Base-by-base conservation (phyloP, 148 eudicot genomes). In the Camellia granthamiana region DNA sequence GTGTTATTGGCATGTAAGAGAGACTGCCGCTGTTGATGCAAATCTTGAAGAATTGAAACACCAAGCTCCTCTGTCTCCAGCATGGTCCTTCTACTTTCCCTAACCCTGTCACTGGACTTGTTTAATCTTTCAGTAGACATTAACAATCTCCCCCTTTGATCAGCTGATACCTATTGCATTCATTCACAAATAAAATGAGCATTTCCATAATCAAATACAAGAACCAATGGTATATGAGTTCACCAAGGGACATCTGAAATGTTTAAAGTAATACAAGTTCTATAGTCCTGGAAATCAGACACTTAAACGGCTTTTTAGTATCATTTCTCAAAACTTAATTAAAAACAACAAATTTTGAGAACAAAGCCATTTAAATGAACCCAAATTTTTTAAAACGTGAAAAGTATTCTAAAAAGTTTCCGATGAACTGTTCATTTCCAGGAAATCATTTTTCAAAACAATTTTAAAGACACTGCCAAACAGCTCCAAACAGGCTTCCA, bases 21-120 rank as follows among this genome's bases (percentile, higher is more conserved):
- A 78, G 91, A 72, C 77, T 89, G 90, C 58, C 91, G 80, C 52
- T 89, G 91, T 77, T 84, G 87, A 63, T 89, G 88, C 71, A 89
- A 77, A 84, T 89, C 88, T 66, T 87, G 85, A 76, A 89, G 91
- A 77, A 89, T 87, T 43, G 90, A 89, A 65, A 87, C 91, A 60
- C 90, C 91, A 30, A 87, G 88, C 61, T 89, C 90, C 78, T 89
- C 91, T 16, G 91, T 89, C 81, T 89, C 90, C 49, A 89, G 86
- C 91, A 89, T 87, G 74, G 90, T 87, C 86, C 82, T 82, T 82
- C 91, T 83, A 77, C 91, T 80, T 30, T 89, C 92, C 77, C 78
- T 89, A 54, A 91, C 78, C 79, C 92, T 88, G 78, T 88, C 91
- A 76, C 91, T 88, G 18, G 94, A 66, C 71, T 84, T 85, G 63